phyloP scores from a whole-genome alignment of 2,329 filamentous ascomycete genomes.

The Dryadomyces quercus-mongolicae region DNA sequence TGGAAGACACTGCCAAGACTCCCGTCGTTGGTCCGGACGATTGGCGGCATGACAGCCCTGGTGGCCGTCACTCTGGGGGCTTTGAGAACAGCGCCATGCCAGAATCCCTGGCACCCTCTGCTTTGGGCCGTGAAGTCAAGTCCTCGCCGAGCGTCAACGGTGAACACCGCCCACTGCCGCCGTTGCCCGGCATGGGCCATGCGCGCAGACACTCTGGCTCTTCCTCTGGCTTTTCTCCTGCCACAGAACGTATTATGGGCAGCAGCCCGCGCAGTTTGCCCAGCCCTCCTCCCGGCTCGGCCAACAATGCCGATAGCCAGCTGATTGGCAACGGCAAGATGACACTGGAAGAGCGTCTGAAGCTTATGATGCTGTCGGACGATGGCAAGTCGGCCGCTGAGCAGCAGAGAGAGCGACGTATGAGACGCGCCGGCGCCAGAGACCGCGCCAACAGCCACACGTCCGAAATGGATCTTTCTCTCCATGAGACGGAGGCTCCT shows the following conservation, averaged over 20 bases:
- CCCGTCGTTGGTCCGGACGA: conserved; percentile 96
- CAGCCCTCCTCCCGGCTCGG: conserved; percentile 56
- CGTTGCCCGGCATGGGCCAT: conserved; percentile 55
- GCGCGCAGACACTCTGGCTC: conserved; percentile 37
- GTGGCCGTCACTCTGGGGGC: conserved; percentile 33
- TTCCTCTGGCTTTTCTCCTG: conserved; percentile 53
- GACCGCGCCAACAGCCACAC: conserved; percentile 31
- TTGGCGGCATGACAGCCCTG: conserved; percentile 66
- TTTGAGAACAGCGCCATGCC: conserved; percentile 63
- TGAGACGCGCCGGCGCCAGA: conserved; percentile 47
- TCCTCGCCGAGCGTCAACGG: conserved; percentile 68
- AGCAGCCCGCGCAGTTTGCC: conserved; percentile 52
- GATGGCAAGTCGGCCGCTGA: conserved; percentile 51
- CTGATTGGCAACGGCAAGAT: conserved; percentile 65
- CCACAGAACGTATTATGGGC: conserved; percentile 58
- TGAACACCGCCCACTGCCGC: conserved; percentile 75
- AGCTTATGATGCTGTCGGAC: conserved; percentile 77
- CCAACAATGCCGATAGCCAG: conserved; percentile 66
- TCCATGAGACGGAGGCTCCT: conserved; percentile 16
- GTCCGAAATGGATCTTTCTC: conserved; percentile 26
- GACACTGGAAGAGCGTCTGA: conserved; percentile 74
- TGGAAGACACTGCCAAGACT: conserved; percentile 94
- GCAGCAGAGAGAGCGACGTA: conserved; percentile 55
- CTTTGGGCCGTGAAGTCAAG: conserved; percentile 47
- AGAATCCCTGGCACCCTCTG: conserved; percentile 31